Base-by-base conservation (phyloP, 1,139 yeast genomes). In the Magnusiomyces sp. region DNA sequence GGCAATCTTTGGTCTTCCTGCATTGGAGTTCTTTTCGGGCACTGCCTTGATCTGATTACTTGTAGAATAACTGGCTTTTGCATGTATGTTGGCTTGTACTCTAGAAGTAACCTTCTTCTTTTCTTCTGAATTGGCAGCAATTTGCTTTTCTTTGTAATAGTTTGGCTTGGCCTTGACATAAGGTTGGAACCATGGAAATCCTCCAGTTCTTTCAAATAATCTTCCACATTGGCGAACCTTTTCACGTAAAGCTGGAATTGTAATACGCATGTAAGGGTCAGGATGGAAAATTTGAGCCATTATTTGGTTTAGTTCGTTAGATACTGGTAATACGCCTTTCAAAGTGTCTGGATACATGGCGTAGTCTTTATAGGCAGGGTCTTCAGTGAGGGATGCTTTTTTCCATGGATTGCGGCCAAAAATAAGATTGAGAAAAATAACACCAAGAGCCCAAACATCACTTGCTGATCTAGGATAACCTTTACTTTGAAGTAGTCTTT, bases 351-450 rank as follows among this genome's bases (percentile, higher is more conserved):
- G 75, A 73, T 58, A 80, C 76, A 32, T 70, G 66, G 45, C 74
- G 66, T 61, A 71, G 80, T 16, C 77, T 50, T 68, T 67, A 62
- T 76, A 81, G 0, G 84, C 77, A 43, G 76, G 70, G 59, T 81
- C 86, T 43, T 76, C 77, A 5, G 66, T 65, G 39, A 77, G 68
- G 48, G 83, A 76, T 3, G 96, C 95, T 57, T 82, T 79, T 50
- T 88, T 78, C 97, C 97, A 89, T 17, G 97, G 96, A 62, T 89
- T 89, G 63, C 95, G 76, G 43, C 88, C 81, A 59, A 95, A 86
- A 13, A 87, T 75, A 48, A 89, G 72, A 62, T 89, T 89, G 55
- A 89, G 79, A 52, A 89, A 71, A 36, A 89, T 80, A 31, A 89
- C 82, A 2, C 94, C 95, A 49, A 89, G 70, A 1, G 95, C 84